Evolutionary conservation across 2,329 filamentous ascomycete genomes (phyloP).

Genomic region (Alternaria ventricosa): DNA sequence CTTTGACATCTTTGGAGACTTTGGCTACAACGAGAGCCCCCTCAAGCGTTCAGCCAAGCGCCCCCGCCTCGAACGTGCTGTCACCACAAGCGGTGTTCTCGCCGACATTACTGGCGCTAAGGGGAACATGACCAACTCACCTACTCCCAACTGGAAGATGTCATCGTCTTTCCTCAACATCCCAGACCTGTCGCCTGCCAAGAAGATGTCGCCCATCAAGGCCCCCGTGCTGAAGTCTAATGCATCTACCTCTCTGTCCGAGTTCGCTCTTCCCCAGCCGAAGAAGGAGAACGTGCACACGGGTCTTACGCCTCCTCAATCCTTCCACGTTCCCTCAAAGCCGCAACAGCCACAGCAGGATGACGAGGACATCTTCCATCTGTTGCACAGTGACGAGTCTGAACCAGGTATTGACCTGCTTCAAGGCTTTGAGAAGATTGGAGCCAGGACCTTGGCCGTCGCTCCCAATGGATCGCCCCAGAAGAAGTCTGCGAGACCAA

Average conservation of each 20-base stretch:
- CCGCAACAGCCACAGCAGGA: slow-evolving; percentile 40
- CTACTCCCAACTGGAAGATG: slow-evolving; percentile 45
- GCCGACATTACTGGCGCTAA: slow-evolving; percentile 65
- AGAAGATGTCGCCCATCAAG: slow-evolving; percentile 41
- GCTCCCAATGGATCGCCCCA: slow-evolving; percentile 46
- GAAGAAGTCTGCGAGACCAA: slow-evolving; percentile 37
- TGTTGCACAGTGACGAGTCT: slow-evolving; percentile 65
- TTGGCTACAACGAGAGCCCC: slow-evolving; percentile 65
- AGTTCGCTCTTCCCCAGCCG: slow-evolving; percentile 23
- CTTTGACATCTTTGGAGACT: slow-evolving; percentile 67
- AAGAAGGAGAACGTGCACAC: slow-evolving; percentile 32
- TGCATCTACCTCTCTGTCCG: slow-evolving; percentile 30
- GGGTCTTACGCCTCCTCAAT: slow-evolving; percentile 35
- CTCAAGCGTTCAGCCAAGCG: slow-evolving; percentile 66
- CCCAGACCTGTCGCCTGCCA: slow-evolving; percentile 42
- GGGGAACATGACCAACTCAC: slow-evolving; percentile 52
- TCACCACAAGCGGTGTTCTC: slow-evolving; percentile 66
- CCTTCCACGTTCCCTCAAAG: slow-evolving; percentile 36
- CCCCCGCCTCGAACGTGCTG: slow-evolving; percentile 67
- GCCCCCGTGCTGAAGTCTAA: slow-evolving; percentile 36
- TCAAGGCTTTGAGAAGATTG: slow-evolving; percentile 78
- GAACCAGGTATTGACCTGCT: slow-evolving; percentile 73
- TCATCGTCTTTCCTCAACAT: slow-evolving; percentile 47
- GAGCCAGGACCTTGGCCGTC: slow-evolving; percentile 48
- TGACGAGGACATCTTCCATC: slow-evolving; percentile 63